Evolutionary conservation across 495 filamentous ascomycete genomes (phyloP).

Genomic region (Cryomyces antarcticus): DNA sequence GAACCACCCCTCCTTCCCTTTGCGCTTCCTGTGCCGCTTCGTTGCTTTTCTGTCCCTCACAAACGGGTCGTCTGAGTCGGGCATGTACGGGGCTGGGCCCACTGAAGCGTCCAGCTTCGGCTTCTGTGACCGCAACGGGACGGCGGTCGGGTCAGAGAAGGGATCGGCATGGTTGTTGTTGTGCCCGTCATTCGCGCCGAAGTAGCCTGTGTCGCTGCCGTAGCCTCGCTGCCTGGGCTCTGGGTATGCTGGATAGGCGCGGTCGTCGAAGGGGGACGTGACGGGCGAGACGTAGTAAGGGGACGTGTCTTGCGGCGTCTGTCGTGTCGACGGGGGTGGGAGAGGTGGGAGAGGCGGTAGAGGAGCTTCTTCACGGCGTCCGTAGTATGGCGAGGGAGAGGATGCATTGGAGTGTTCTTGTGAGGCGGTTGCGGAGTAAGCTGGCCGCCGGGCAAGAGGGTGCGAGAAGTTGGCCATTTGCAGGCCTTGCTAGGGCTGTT

Average conservation of each 20-base stretch:
- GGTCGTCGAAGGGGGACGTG: constrained; percentile 38
- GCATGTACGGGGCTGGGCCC: constrained; percentile 10
- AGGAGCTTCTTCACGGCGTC: constrained; percentile 20
- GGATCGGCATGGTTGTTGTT: constrained; percentile 24
- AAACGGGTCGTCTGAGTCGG: constrained; percentile 10
- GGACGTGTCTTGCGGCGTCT: not conserved
- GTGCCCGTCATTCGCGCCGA: constrained; percentile 24
- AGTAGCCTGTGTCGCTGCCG: constrained; percentile 34
- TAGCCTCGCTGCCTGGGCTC: constrained; percentile 24
- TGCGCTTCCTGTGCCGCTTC: constrained; percentile 17
- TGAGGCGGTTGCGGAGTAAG: constrained; percentile 43
- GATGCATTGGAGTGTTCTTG: constrained; percentile 50
- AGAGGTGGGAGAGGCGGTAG: constrained; percentile 22
- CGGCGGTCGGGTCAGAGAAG: constrained; percentile 44
- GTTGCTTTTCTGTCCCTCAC: constrained; percentile 3
- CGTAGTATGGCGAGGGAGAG: constrained; percentile 14
- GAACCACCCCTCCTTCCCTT: constrained; percentile 29
- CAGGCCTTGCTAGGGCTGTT: too few species aligned
- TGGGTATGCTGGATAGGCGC: constrained; percentile 35
- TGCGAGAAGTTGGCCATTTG: too few species aligned
- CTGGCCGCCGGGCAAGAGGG: not conserved
- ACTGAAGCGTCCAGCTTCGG: constrained; percentile 11
- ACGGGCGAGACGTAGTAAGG: constrained; percentile 2
- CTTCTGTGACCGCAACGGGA: constrained; percentile 27
- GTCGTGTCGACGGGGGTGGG: constrained; percentile 1